Base-by-base conservation (phyloP, 805 yeast genomes). In the Yarrowia osloensis region DNA sequence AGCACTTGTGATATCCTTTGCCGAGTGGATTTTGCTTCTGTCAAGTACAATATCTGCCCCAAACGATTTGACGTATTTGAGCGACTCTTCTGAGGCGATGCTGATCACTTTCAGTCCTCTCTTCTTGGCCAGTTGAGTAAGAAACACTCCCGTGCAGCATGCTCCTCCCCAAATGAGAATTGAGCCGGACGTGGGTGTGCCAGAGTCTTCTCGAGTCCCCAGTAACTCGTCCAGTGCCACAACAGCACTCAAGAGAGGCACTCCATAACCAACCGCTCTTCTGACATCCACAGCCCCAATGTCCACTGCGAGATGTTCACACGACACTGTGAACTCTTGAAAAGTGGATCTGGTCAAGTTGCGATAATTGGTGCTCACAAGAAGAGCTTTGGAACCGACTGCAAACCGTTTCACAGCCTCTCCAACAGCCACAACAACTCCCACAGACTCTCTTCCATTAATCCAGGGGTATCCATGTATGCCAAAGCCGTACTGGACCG, bases 391-490 rank as follows among this genome's bases (percentile, higher is more conserved):
- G 2, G 31, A 26, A 3, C 63, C 35, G 2, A 19, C 21, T 4
- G 7, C 4, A 7, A 62, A 28, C n/a, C 42, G 4, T 3, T 22
- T 15, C 13, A 47, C 33, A 0, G 19, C 3, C 11, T n/a, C 24
- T 22, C 63, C 66, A 7, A 49, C 65, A 2, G 8, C 12, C 22
- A 47, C 40, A 12, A 62, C 66, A 4, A 61, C 28, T 2, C 66
- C 66, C 9, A 37, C 59, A 2, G 61, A 46, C 24, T 61, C 66
- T 28, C 66, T n/a, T 47, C 66, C 66, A 26, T 61, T 61, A 19
- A 61, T 47, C 66, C 66, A 61, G 22, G 66, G 66, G 19, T 44
- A 62, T n/a, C 35, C 37, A 31, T 62, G 40, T 17, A 62, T 62
- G 1, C 66, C 65, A 49, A 62, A 62, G 15, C 65, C 28, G 26